phyloP scores from a whole-genome alignment of 2,329 filamentous ascomycete species.

The Cercospora zeae-maydis region DNA sequence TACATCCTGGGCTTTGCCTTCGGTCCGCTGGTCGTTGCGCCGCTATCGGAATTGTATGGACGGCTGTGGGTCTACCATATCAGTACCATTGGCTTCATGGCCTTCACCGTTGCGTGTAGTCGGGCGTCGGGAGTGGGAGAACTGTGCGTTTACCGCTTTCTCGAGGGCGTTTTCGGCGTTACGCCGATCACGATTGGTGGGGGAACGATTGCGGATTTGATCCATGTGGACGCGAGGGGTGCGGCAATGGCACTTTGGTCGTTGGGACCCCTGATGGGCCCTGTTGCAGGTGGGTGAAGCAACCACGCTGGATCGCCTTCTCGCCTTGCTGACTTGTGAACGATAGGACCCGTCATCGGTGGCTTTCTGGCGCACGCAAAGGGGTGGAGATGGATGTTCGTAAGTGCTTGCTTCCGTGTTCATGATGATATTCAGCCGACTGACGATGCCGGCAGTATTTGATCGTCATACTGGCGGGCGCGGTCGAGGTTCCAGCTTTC shows the following conservation, averaged over 20 bases:
- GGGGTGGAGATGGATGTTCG: constrained; percentile 63
- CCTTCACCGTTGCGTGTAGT: constrained; percentile 34
- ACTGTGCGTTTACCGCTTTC: constrained; percentile 33
- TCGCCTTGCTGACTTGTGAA: neutral
- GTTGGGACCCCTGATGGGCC: constrained; percentile 29
- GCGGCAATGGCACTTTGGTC: constrained; percentile 33
- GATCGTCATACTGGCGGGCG: constrained; percentile 23
- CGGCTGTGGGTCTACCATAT: constrained; percentile 32
- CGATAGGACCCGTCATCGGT: constrained; percentile 54
- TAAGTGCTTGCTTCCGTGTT: constrained; percentile 2
- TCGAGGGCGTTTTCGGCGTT: constrained; percentile 34
- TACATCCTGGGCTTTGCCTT: constrained; percentile 55
- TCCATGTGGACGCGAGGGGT: constrained; percentile 30
- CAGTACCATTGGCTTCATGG: constrained; percentile 33
- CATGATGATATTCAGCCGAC: neutral
- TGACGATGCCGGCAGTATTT: constrained; percentile 53
- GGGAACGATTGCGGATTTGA: constrained; percentile 33
- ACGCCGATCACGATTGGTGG: constrained; percentile 33
- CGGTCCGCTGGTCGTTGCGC: constrained; percentile 44
- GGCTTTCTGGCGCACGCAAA: constrained; percentile 60
- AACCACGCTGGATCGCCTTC: neutral
- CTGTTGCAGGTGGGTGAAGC: constrained; percentile 8
- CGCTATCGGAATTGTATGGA: constrained; percentile 39
- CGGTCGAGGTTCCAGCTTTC: constrained; percentile 38
- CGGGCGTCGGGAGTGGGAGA: constrained; percentile 31